Percentiles rank a stretch among this genome's conserved stretches.
phyloP scores from a whole-genome alignment of 495 filamentous ascomycete species.

The Penicillium simplicissimum region DNA sequence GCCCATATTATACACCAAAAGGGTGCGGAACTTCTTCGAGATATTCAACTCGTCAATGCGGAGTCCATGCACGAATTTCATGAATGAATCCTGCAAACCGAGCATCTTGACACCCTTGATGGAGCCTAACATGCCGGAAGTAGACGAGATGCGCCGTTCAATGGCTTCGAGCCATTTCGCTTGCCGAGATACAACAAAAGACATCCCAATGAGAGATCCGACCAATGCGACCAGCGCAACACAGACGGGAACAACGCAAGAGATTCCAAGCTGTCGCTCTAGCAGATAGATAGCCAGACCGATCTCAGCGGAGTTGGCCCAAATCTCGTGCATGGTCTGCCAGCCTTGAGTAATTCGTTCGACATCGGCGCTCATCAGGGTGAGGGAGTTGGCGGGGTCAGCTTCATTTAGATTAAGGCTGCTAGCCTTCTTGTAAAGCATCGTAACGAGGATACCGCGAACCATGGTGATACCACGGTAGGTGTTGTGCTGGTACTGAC shows the following conservation, averaged over 20 bases:
- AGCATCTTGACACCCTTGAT: constrained; percentile 68
- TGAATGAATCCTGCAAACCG: constrained; percentile 46
- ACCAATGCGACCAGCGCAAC: constrained; percentile 45
- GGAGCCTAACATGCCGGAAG: constrained; percentile 51
- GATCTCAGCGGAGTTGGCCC: constrained; percentile 60
- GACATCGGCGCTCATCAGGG: constrained; percentile 64
- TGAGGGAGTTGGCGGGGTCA: constrained; percentile 55
- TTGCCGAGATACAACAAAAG: constrained; percentile 26
- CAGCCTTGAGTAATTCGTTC: constrained; percentile 53
- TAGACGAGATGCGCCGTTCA: constrained; percentile 56
- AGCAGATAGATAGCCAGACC: constrained; percentile 59
- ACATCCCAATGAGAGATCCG: constrained; percentile 40
- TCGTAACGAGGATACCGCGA: constrained; percentile 56
- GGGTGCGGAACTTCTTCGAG: constrained; percentile 55
- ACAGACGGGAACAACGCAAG: constrained; percentile 53
- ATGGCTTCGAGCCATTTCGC: constrained; percentile 37
- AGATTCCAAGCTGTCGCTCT: constrained; percentile 55
- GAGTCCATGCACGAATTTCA: constrained; percentile 48
- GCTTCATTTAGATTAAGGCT: constrained; percentile 42
- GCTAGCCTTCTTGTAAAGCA: constrained; percentile 55
- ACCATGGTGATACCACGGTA: constrained; percentile 61
- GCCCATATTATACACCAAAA: constrained; percentile 56
- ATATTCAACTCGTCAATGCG: constrained; percentile 58
- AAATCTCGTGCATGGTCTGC: constrained; percentile 56
- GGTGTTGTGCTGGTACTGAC: constrained; percentile 56